Evolutionary conservation across 1,139 yeast genomes (phyloP), one percentile per base, ranked within the genome.

Genomic region (Pichia sorboxylosa): DNA sequence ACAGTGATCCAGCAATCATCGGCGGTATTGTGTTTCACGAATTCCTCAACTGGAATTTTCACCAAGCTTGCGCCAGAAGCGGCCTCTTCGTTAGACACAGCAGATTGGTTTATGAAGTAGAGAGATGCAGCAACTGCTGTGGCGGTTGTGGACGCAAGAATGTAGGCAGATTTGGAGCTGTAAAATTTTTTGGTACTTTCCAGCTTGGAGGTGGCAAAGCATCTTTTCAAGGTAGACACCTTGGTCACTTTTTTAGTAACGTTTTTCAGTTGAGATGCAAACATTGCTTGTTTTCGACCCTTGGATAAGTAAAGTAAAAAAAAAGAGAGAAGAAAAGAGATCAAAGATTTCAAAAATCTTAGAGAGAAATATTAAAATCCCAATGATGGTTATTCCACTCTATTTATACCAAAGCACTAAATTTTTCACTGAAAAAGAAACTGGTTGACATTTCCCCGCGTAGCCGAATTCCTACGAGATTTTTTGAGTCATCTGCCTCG

Each of bases 1-100:
- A 87, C 73, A 5, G 82, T 75, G 30, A 84, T 81, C 97, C 97
- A 87, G 57, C 94, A 78, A 49, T 80, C 90, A 24, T 64, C 66
- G n/a, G 63, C 62, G 9, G 52, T 58, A 54, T 73, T 71, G 58
- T 80, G 92, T 45, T 70, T 64, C n/a, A 72, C 66, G 22, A 80
- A 74, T 53, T 73, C 80, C 30, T 66, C 75, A 11, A 51, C 48
- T 0, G 50, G 20, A 15, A 51, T 42, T 22, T 40, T 33, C 13
- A 32, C 37, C 9, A 28, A 15, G 13, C 25, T 26, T 15, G 13
- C n/a, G 8, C 29, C 28, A 14, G 31, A 22, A 5, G 31, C 30
- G 13, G 33, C 34, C 31, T 39, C 43, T 24, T 41, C 44, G 30
- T 40, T 40, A 9, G 41, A 29, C 10, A 38, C 17, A 4, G 24